Evolutionary conservation across 169 alveolate species (phyloP), one percentile per base, ranked within the genome.

Genomic region (Cytauxzoon felis): DNA sequence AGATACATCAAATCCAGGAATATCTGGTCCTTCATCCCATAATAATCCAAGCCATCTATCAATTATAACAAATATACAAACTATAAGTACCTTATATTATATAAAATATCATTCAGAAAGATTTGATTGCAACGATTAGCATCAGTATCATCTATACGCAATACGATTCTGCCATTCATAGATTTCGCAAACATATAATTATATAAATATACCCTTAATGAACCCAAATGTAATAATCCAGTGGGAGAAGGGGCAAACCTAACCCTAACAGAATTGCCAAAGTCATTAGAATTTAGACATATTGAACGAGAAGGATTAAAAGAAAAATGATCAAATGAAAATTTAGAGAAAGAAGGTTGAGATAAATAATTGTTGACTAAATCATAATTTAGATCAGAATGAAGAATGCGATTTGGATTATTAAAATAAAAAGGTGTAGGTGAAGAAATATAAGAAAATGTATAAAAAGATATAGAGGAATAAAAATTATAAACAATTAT

Each of bases 111-210:
- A 30, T 50, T 16, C 19, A 60, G 41, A 33, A 82, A 64, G n/a
- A 56, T 80, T 23, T 26, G 30, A n/a, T 66, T 63, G 33, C 54
- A 67, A 43, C 93, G 56, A 11, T 40, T 40, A 11, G 23, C 59
- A 48, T 90, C 94, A 16, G 94, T 87, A 72, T 90, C 94, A 30
- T 90, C 94, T 3, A 90, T 41, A 36, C 94, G 60, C 21, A 90
- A 45, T 34, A 90, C 79, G 1, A 90, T 34, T 30, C 26, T 58
- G 29, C 91, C 92, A 18, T 63, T 54, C 42, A 58, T 48, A 32
- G 71, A 70, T 33, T 63, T 61, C 26, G 91, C 75, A 29, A 80
- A 76, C 32, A 82, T 78, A 45, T 71, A 87, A 66, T 87, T 90
- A 78, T 87, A 89, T 41, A 91, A 70, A 59, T 81, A 87, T n/a